Conservation (phyloP, 805 yeast genomes). For the Millerozyma acaciae region DNA sequence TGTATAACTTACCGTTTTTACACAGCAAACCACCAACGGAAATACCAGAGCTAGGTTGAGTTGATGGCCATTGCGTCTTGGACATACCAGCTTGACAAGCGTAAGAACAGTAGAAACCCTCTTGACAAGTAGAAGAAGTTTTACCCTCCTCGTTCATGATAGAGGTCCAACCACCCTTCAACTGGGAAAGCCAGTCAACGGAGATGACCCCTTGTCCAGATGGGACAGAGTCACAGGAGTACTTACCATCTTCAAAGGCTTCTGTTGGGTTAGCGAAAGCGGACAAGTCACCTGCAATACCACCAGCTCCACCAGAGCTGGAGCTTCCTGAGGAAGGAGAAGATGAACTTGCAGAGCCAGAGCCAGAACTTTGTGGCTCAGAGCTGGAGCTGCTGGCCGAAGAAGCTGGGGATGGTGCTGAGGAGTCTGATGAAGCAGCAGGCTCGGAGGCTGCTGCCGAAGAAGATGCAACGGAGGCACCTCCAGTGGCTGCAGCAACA, state of each 20-base stretch:
- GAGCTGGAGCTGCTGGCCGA: slow-evolving; percentile 9
- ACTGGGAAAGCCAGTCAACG: slow-evolving; percentile 51
- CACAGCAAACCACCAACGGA: slow-evolving; percentile 72
- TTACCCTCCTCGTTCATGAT: slow-evolving; percentile 48
- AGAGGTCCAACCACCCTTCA: slow-evolving; percentile 45
- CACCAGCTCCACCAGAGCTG: slow-evolving; percentile 31
- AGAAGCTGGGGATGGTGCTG: slow-evolving; percentile 11
- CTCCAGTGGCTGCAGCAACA: slow-evolving; percentile 8
- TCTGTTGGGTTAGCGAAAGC: slow-evolving; percentile 47
- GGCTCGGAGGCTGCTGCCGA: slow-evolving; percentile 3
- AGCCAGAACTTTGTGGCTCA: slow-evolving; percentile 1
- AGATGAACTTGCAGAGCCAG: slow-evolving; percentile 7
- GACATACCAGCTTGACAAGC: slow-evolving; percentile 80
- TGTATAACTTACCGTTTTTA: slow-evolving; percentile 59
- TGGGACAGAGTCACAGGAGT: slow-evolving; percentile 67
- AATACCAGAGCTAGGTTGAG: slow-evolving; percentile 64
- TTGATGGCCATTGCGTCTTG: slow-evolving; percentile 73
- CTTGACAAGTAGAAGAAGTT: slow-evolving; percentile 46
- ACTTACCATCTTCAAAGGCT: slow-evolving; percentile 65
- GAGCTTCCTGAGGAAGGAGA: slow-evolving; percentile 10
- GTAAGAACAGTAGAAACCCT: slow-evolving; percentile 71
- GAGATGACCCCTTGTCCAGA: slow-evolving; percentile 70
- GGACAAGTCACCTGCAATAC: slow-evolving; percentile 54
- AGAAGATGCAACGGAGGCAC: slow-evolving; percentile 8
- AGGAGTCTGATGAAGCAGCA: slow-evolving; percentile 6